Evolutionary conservation across 2,329 filamentous ascomycete genomes (phyloP).

Genomic region (Aaosphaeria pasadenensis): DNA sequence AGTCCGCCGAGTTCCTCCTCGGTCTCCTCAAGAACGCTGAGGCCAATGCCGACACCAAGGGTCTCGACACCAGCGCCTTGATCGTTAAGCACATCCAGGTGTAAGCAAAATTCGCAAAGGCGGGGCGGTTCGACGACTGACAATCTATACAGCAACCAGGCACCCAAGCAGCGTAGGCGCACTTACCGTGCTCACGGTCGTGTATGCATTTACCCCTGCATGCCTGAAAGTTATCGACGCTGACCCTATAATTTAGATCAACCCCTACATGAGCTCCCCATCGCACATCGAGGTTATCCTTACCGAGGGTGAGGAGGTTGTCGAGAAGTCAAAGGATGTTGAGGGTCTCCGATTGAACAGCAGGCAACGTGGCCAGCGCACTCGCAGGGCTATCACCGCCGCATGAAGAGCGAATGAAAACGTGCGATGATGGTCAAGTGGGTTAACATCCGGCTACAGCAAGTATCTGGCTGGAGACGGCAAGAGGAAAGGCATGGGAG

Average conservation of each 20-base stretch:
- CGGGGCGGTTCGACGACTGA: no score
- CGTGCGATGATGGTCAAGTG: constrained; percentile 15
- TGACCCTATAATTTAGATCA: constrained; percentile 64
- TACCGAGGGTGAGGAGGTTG: constrained; percentile 93
- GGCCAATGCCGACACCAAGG: constrained; percentile 46
- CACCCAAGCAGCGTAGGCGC: constrained; percentile 97
- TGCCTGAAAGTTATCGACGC: not conserved
- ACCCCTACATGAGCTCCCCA: constrained; percentile 99
- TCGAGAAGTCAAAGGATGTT: constrained; percentile 79
- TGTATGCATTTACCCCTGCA: constrained; percentile 61
- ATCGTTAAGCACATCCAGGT: constrained; percentile 99
- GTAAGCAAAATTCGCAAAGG: no score
- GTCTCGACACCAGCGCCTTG: constrained; percentile 82
- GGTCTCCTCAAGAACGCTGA: constrained; percentile 68
- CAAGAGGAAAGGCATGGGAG: constrained; percentile 36
- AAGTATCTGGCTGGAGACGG: constrained; percentile 16
- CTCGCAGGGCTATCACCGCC: constrained; percentile 60
- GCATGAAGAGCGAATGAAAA: constrained; percentile 37
- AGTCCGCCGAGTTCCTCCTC: constrained; percentile 98
- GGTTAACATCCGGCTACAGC: constrained; percentile 2
- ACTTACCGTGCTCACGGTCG: constrained; percentile 99
- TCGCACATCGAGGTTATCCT: constrained; percentile 99
- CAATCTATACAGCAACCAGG: constrained; percentile 69
- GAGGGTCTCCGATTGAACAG: constrained; percentile 70
- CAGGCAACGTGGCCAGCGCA: constrained; percentile 79